Evolutionary conservation across 129 eudicot genomes (phyloP), one percentile per base, ranked within the genome.

Genomic region (Tanacetum coccineum): DNA sequence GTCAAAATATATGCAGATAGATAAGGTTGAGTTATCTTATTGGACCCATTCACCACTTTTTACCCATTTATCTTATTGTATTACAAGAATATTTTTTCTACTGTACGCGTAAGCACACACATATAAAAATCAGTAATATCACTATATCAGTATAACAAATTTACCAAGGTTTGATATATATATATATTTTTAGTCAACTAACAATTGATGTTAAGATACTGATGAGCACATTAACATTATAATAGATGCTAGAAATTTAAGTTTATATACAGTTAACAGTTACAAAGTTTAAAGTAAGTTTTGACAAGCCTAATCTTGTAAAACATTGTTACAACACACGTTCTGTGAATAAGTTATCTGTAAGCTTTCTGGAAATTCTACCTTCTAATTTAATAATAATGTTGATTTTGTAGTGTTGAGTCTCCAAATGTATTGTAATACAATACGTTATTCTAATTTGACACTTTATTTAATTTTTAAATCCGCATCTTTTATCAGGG

Each of bases 401-500:
- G 30, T 30, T 13, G 40, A 13, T n/a, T 4, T 30, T 67, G 17
- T 6, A 28, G 13, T 39, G 26, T 10, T 3, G 25, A 22, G 25
- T 55, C 49, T 13, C 18, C 25, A 21, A 65, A 65, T 47, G 26
- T 56, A 45, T 44, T 40, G 11, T 65, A 6, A 47, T 3, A 65
- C 14, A 65, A 3, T 47, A 18, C n/a, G 21, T 64, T 64, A 59
- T 28, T 59, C 65, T 13, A 13, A 47, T n/a, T 5, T 39, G 28
- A 61, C 11, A 61, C 30, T 36, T 36, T 7, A 36, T 36, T 36
- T 36, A 36, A 36, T 1, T 36, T 36, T 30, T 36, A 7, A 36
- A 68, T 68, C n/a, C 28, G 9, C 36, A 65, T 77, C 47, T 70
- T 68, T 71, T 80, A 21, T 64, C 40, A 94, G 99, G 85, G 39